These are phyloP conservation scores for Sicyos baderoa DNA, from an alignment of 306 rosid genomes.

Conservation along the genomic window DNA sequence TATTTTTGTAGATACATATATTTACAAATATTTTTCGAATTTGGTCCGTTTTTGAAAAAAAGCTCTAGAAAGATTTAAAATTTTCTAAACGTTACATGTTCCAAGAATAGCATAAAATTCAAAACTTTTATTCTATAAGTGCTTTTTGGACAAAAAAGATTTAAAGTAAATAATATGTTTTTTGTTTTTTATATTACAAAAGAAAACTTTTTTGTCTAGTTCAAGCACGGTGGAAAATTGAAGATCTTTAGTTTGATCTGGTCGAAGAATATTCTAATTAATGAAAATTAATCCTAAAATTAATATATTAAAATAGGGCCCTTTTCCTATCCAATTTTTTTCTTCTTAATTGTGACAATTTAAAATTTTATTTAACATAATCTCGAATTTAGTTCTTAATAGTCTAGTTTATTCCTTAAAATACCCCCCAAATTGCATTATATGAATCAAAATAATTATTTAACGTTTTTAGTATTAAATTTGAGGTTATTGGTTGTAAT, in stretches of 20 bases:
- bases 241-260: not conserved
- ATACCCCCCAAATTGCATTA: no score
- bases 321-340: not conserved
- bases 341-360: not conserved
- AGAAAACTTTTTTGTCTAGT: not conserved
- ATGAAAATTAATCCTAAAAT: not conserved
- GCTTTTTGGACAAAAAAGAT: not conserved
- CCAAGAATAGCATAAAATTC: not conserved
- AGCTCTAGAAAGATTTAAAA: no score
- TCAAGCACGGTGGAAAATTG: not conserved
- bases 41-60: no score
- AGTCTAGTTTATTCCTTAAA: no score
- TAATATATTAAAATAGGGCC: not conserved
- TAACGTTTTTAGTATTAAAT: no score
- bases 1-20: no score
- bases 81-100: not conserved
- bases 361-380: not conserved
- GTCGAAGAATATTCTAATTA: not conserved
- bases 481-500: no score
- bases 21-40: no score
- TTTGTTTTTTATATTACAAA: slow-evolving; percentile 11
- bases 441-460: no score
- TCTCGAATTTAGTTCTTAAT: no score
- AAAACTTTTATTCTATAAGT: not conserved
- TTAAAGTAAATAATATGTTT: not conserved